Evolutionary conservation across 179 eudicot genomes (phyloP).

Genomic region (Actinidia polygama): DNA sequence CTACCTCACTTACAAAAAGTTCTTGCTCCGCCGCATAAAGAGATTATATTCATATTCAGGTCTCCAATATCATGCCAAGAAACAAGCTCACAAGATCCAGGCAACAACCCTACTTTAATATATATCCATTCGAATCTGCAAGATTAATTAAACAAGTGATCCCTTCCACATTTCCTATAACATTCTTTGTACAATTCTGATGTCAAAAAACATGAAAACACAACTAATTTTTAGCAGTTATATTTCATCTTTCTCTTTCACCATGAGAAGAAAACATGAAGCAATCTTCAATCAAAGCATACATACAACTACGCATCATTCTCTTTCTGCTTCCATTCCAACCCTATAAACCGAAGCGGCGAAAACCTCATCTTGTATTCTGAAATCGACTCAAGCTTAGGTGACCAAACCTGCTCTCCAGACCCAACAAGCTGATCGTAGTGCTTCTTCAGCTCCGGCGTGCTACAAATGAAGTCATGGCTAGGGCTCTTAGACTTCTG

Average conservation of each 20-base stretch:
- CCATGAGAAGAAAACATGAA: not conserved
- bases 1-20: no score
- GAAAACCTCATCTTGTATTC: constrained; percentile 70
- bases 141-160: not conserved
- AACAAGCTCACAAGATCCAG: not conserved
- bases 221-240: not conserved
- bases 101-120: not conserved
- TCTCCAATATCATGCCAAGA: no score
- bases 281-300: not conserved
- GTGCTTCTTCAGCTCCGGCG: constrained; percentile 88
- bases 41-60: no score
- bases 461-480: constrained; percentile 56
- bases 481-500: not conserved
- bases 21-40: no score
- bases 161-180: not conserved
- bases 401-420: constrained; percentile 78
- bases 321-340: constrained; percentile 58
- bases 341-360: constrained; percentile 56
- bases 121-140: not conserved
- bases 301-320: no score
- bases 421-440: constrained; percentile 72
- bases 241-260: not conserved
- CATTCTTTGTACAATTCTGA: not conserved
- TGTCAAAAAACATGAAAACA: not conserved
- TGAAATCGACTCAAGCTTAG: constrained; percentile 76